These are phyloP conservation scores for Phalaenopsis hybrid DNA, from an alignment of 116 monocot genomes.

Conservation along the genomic window DNA sequence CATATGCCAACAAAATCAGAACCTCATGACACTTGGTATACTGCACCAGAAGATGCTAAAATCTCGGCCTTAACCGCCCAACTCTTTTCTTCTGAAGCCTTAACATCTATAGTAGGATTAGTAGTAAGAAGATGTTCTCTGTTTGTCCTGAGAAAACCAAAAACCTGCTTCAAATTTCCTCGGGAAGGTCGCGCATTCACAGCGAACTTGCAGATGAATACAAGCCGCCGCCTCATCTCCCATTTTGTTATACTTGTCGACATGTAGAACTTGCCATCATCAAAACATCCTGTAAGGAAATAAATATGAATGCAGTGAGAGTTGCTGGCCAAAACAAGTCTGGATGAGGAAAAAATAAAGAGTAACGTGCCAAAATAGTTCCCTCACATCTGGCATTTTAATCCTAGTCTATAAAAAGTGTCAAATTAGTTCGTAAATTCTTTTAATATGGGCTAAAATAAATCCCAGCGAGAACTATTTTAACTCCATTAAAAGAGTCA, in stretches of 20 bases:
- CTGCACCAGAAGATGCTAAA: no score
- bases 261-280: conserved; percentile 52
- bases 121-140: neutral
- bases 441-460: no score
- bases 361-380: no score
- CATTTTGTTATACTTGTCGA: conserved; percentile 47
- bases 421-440: no score
- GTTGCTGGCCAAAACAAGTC: neutral
- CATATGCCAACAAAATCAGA: no score
- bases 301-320: neutral
- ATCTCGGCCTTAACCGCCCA: no score
- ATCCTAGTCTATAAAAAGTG: no score
- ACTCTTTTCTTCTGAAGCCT: neutral
- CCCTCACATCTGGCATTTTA: no score
- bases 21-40: no score
- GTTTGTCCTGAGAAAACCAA: conserved; percentile 44
- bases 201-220: conserved; percentile 76
- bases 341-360: neutral
- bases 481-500: no score
- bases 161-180: conserved; percentile 90
- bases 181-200: conserved; percentile 68
- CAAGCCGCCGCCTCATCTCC: conserved; percentile 58
- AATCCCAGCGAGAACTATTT: no score
- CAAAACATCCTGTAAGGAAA: conserved; percentile 50
- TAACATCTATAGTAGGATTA: neutral